Percentiles rank a stretch among this genome's conserved stretches.
Conservation (phyloP, 1,284 basidiomycete species). For the Trichosporon coremiiforme region DNA sequence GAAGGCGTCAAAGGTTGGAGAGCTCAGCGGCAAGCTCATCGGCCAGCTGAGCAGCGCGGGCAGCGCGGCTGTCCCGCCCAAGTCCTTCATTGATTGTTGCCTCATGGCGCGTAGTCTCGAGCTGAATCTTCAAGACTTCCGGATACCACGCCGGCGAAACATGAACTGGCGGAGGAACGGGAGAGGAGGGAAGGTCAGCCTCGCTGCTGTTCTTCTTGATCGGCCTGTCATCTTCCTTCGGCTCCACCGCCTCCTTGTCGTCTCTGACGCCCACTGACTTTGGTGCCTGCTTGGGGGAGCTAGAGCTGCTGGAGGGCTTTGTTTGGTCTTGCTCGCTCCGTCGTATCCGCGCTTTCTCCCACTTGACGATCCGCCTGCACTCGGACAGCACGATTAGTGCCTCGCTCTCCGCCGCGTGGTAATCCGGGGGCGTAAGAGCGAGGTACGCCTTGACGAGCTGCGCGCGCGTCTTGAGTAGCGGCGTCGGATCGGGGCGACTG, state of each 20-base stretch:
- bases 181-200: background rate
- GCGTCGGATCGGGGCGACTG: constrained; percentile 15
- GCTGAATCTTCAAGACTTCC: constrained; percentile 28
- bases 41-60: constrained; percentile 28
- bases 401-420: constrained; percentile 37
- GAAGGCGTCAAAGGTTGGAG: background rate
- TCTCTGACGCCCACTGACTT: background rate
- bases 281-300: background rate
- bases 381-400: constrained; percentile 33
- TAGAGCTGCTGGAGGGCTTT: background rate
- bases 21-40: constrained; percentile 19
- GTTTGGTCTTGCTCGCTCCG: constrained; percentile 1
- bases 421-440: constrained; percentile 24
- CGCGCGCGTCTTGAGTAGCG: constrained; percentile 33
- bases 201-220: background rate
- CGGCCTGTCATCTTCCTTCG: constrained; percentile 4
- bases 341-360: constrained; percentile 11
- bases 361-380: constrained; percentile 32
- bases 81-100: constrained; percentile 39
- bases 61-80: constrained; percentile 36
- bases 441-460: constrained; percentile 38
- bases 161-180: background rate
- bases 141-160: constrained; percentile 19
- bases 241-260: background rate
- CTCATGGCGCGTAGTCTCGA: constrained; percentile 32